Conservation (phyloP, 2,329 filamentous ascomycete species). For the Purpureocillium takamizusanense region DNA sequence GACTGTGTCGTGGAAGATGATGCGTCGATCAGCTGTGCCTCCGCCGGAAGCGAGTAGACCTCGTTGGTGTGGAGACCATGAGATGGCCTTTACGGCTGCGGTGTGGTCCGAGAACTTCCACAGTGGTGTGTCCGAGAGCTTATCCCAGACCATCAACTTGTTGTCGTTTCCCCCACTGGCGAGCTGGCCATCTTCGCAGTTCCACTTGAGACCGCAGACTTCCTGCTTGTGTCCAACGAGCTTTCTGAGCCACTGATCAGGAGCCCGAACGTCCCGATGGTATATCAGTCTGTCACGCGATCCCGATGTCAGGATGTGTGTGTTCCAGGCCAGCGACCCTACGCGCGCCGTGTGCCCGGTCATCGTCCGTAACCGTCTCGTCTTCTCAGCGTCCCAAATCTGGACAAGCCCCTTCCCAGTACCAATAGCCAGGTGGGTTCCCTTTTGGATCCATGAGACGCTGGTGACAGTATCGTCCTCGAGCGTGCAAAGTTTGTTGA, state of each 20-base stretch:
- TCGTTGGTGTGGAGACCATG: conserved; percentile 94
- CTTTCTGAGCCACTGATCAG: conserved; percentile 81
- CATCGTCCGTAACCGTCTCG: conserved; percentile 85
- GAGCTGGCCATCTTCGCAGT: conserved; percentile 88
- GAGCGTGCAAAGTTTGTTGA: conserved; percentile 88
- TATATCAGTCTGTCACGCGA: conserved; percentile 90
- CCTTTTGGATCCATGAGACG: conserved; percentile 96
- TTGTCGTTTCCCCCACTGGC: conserved; percentile 97
- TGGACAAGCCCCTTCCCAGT: conserved; percentile 92
- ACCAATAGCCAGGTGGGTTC: conserved; percentile 90
- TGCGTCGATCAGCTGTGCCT: conserved; percentile 88
- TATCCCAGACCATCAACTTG: conserved; percentile 98
- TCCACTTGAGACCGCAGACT: conserved; percentile 95
- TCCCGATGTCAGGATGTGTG: conserved; percentile 91
- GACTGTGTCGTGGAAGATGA: conserved; percentile 95
- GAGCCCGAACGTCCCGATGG: conserved; percentile 87
- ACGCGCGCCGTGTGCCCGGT: conserved; percentile 91
- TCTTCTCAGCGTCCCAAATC: conserved; percentile 92
- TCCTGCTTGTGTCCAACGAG: conserved; percentile 95
- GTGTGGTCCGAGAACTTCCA: conserved; percentile 94
- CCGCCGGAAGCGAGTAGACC: conserved; percentile 92
- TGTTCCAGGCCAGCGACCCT: conserved; percentile 93
- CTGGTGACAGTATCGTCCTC: conserved; percentile 92
- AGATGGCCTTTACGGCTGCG: conserved; percentile 93
- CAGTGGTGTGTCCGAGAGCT: conserved; percentile 80